A percentile compares a stretch with the other conserved stretches of the same genome.
phyloP scores from a whole-genome alignment of 805 yeast genomes.

The Ogataea nitratoaversa region DNA sequence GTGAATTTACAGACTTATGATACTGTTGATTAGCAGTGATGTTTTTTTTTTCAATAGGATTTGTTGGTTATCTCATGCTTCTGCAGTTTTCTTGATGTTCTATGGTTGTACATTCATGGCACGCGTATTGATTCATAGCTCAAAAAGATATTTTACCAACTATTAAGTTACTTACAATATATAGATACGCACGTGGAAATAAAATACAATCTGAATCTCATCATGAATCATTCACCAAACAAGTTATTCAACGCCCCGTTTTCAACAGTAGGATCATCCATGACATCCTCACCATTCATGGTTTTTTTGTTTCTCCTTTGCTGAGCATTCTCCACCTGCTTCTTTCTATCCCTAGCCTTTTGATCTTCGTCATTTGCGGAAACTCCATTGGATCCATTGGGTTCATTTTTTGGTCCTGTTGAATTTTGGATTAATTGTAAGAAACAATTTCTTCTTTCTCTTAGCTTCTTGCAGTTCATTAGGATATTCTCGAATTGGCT shows the following conservation, averaged over 20 bases:
- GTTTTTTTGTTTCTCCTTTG: constrained; percentile 34
- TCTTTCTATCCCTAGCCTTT: constrained; percentile 41
- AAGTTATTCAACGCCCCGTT: constrained; percentile 60
- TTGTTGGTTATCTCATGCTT: not conserved
- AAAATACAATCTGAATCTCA: too few relatives aligned
- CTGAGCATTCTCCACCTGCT: constrained; percentile 48
- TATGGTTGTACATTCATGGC: too few relatives aligned
- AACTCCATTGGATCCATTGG: constrained; percentile 27
- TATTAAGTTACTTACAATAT: too few relatives aligned
- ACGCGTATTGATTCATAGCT: too few relatives aligned
- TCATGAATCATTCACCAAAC: too few relatives aligned
- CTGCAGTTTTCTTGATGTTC: too few relatives aligned
- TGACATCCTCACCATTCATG: constrained; percentile 39
- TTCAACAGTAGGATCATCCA: constrained; percentile 71
- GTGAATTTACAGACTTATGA: not conserved
- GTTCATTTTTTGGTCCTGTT: constrained; percentile 44
- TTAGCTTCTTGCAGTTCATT: constrained; percentile 58
- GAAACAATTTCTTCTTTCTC: constrained; percentile 78
- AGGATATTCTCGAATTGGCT: constrained; percentile 60
- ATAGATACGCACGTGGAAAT: too few relatives aligned
- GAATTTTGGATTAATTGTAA: constrained; percentile 57
- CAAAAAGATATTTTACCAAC: too few relatives aligned
- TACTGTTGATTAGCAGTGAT: not conserved
- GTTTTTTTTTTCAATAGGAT: not conserved
- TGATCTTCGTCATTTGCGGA: constrained; percentile 31